A percentile compares a stretch with the other conserved stretches of the same genome.
Conservation (phyloP, 495 filamentous ascomycete genomes). For the Hamigera avellanea region DNA sequence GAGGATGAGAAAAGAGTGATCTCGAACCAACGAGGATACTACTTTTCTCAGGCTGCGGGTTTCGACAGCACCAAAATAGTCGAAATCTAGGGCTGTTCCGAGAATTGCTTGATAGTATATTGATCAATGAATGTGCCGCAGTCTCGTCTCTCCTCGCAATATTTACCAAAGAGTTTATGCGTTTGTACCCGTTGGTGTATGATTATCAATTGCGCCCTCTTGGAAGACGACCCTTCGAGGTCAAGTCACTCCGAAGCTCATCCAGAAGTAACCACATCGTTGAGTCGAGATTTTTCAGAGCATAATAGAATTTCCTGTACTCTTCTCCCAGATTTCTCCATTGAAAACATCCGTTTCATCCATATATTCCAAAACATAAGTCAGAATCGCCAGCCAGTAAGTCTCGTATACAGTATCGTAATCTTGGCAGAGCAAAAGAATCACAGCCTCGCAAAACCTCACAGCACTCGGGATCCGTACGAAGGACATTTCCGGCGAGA, state of each 20-base stretch:
- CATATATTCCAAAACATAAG: constrained; percentile 15
- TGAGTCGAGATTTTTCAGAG: constrained; percentile 10
- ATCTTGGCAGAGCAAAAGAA: constrained; percentile 16
- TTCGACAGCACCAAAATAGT: too few species aligned
- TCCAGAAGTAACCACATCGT: constrained; percentile 12
- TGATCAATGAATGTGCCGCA: too few species aligned
- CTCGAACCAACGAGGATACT: constrained; percentile 20
- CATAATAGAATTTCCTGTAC: constrained; percentile 11
- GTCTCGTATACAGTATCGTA: constrained; percentile 3
- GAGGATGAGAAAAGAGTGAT: constrained; percentile 12
- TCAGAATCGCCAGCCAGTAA: constrained; percentile 18
- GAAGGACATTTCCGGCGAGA: constrained; percentile 1
- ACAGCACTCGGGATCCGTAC: constrained; percentile 14
- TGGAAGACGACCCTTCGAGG: not conserved
- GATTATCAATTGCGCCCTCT: not conserved
- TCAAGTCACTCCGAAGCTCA: constrained; percentile 7
- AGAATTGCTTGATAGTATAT: too few species aligned
- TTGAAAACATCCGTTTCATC: constrained; percentile 14
- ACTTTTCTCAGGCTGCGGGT: constrained; percentile 13
- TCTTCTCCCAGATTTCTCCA: constrained; percentile 9
- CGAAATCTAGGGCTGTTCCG: too few species aligned
- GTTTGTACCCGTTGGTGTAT: not conserved
- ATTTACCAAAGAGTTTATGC: too few species aligned
- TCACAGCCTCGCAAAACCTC: constrained; percentile 14
- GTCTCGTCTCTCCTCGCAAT: too few species aligned